Evolutionary conservation across 1,139 yeast species (phyloP), one percentile per base, ranked within the genome.

Genomic region (Suhomyces taliae): DNA sequence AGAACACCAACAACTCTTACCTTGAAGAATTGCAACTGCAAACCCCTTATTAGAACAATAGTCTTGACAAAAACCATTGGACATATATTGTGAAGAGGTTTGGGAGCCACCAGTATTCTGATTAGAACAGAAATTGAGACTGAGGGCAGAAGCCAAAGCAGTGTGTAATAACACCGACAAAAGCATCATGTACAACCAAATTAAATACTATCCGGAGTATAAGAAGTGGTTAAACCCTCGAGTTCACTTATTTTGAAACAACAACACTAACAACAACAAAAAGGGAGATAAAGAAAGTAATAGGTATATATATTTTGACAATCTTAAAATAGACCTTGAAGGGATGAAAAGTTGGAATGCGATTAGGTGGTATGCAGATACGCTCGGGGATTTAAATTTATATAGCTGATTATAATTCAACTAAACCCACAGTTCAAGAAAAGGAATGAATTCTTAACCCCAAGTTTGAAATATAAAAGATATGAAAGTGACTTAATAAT

Each of bases 1-100:
- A 9, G 87, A 74, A 59, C 90, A 85, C 81, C 84, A 85, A 63
- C 90, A 85, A 42, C 70, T 51, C 44, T 65, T 56, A 26, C 69
- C 71, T 49, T 76, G 84, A 14, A 83, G 64, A 40, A 85, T 72
- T 5, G 83, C 90, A 47, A 75, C 80, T 2, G 82, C 74, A 56
- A 66, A 79, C n/a, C 81, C 83, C 11, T 54, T 51, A 7, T 44
- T 49, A 3, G 50, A 33, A 59, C 90, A 85, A 36, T 68, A 62
- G 46, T 69, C 70, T 7, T 69, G 59, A 60, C 90, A 85, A 6
- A 61, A 62, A 1, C 90, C 90, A 54, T 76, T 79, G 34, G 86
- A 78, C 75, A 81, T 61, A 60, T 53, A 68, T 46, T 62, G 49
- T 43, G 55, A 26, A 32, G 61, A 55, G 8, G 61, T 47, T 10